These are phyloP conservation scores for Mucuna pruriens DNA, from an alignment of 306 rosid species.

Conservation along the genomic window DNA sequence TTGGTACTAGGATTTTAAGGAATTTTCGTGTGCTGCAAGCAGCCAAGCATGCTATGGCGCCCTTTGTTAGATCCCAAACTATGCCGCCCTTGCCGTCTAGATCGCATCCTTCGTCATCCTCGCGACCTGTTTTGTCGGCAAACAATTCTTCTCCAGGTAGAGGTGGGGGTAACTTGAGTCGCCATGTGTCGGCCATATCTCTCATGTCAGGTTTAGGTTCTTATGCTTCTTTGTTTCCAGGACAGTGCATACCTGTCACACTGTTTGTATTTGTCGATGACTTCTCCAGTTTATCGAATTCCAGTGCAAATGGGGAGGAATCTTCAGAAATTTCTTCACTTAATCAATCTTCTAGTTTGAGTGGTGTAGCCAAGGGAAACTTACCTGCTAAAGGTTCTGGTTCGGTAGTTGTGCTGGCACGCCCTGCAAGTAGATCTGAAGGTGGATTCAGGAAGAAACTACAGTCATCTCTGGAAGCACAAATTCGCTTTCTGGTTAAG, in stretches of 20 bases:
- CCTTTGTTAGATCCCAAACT: constrained; percentile 65
- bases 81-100: constrained; percentile 52
- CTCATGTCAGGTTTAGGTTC: constrained; percentile 93
- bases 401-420: constrained; percentile 88
- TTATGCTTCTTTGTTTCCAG: constrained; percentile 89
- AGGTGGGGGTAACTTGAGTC: constrained; percentile 65
- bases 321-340: constrained; percentile 55
- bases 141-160: constrained; percentile 74
- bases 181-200: constrained; percentile 68
- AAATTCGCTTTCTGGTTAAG: constrained; percentile 82
- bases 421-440: constrained; percentile 81
- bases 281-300: constrained; percentile 59
- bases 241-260: constrained; percentile 89
- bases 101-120: constrained; percentile 57
- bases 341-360: constrained; percentile 62
- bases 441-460: constrained; percentile 83
- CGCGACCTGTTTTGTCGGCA: constrained; percentile 49
- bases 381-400: constrained; percentile 77
- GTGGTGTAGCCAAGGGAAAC: constrained; percentile 56
- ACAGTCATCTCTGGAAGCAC: constrained; percentile 87
- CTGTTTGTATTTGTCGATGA: constrained; percentile 83
- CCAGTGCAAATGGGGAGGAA: constrained; percentile 65
- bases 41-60: constrained; percentile 84
- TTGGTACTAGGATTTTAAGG: constrained; percentile 69
- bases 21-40: constrained; percentile 82